phyloP scores from a whole-genome alignment of 257 asterid species.

The Solanum okadae region DNA sequence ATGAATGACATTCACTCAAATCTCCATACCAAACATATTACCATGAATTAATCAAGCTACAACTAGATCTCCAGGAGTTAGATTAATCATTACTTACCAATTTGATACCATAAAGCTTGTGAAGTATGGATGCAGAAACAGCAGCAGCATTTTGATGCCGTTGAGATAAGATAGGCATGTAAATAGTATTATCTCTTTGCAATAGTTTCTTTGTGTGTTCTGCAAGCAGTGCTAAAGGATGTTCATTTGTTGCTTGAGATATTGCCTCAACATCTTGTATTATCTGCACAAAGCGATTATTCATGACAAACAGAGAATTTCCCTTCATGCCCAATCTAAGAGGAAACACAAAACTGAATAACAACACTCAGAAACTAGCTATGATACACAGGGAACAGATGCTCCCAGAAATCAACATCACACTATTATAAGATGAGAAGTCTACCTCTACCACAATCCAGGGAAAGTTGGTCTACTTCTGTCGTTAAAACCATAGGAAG shows the following conservation, averaged over 20 bases:
- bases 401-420: background rate
- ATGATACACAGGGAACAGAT: background rate
- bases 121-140: slow-evolving; percentile 80
- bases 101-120: slow-evolving; percentile 83
- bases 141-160: slow-evolving; percentile 73
- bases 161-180: slow-evolving; percentile 65
- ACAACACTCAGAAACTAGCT: background rate
- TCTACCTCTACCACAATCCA: background rate
- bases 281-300: slow-evolving; percentile 36
- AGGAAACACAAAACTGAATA: background rate
- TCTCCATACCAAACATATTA: slow-evolving; percentile 1
- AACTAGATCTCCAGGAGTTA: background rate
- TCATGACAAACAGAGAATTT: slow-evolving; percentile 11
- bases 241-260: slow-evolving; percentile 65
- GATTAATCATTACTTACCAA: slow-evolving; percentile 38
- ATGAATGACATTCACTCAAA: slow-evolving; percentile 18
- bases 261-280: slow-evolving; percentile 75
- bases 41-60: slow-evolving; percentile 10
- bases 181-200: slow-evolving; percentile 44
- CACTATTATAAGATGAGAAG: background rate
- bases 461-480: background rate
- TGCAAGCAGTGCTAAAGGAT: slow-evolving; percentile 81
- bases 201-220: slow-evolving; percentile 59
- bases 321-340: background rate
- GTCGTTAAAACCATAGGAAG: background rate